A percentile compares a stretch with the other conserved stretches of the same genome.
These are phyloP conservation scores for Beverwykella pulmonaria DNA, from an alignment of 495 filamentous ascomycete genomes.

Conservation along the genomic window DNA sequence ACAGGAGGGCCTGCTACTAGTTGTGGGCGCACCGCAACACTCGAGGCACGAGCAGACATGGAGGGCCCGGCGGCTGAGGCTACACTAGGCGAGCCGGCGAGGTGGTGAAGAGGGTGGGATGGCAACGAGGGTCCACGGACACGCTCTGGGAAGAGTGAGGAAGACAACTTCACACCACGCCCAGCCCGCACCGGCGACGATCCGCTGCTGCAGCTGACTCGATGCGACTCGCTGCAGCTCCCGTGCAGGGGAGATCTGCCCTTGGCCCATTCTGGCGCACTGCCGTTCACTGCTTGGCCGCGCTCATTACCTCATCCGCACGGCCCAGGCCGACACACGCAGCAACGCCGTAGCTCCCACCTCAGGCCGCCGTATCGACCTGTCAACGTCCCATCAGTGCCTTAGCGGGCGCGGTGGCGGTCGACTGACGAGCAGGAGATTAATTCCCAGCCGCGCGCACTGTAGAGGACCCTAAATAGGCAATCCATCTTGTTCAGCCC, in stretches of 20 bases:
- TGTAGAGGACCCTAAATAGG: slow-evolving; percentile 11
- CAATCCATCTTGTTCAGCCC: slow-evolving; percentile 7
- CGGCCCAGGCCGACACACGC: slow-evolving; percentile 1
- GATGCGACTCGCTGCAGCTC: slow-evolving; percentile 10
- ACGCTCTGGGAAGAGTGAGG: slow-evolving; percentile 4
- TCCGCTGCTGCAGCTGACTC: slow-evolving; percentile 28
- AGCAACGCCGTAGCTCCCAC: slow-evolving; percentile 8
- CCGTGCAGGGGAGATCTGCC: slow-evolving; percentile 13
- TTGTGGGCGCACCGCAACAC: not conserved
- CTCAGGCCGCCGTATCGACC: slow-evolving; percentile 7
- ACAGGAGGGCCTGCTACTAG: not conserved
- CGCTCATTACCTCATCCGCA: slow-evolving; percentile 13
- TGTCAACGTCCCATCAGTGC: slow-evolving; percentile 22
- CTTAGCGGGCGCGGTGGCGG: slow-evolving; percentile 24
- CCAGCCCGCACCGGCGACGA: slow-evolving; percentile 4
- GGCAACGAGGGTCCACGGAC: too few species aligned
- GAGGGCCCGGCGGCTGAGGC: not conserved
- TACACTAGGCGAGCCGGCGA: slow-evolving; percentile 4
- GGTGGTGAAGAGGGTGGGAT: slow-evolving; percentile 24
- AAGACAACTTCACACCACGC: slow-evolving; percentile 3
- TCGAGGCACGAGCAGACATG: slow-evolving; percentile 30
- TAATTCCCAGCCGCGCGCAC: slow-evolving; percentile 3
- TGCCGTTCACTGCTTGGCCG: not conserved
- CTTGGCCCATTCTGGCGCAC: slow-evolving; percentile 5
- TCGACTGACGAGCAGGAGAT: slow-evolving; percentile 34